Evolutionary conservation across 345 rosid species (phyloP).

Genomic region (Diplotaxis tenuifolia): DNA sequence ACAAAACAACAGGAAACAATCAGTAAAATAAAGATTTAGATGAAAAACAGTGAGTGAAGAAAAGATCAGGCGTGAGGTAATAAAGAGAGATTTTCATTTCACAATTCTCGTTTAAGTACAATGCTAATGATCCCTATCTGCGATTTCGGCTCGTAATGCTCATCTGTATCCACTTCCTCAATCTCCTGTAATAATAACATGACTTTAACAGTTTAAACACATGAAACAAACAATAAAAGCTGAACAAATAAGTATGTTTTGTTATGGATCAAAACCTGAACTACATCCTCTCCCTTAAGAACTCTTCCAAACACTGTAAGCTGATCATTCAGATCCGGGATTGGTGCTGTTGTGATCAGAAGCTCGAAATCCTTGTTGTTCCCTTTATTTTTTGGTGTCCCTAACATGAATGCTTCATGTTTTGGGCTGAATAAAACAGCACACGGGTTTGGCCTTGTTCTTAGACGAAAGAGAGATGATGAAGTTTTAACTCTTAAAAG

Average conservation of each 20-base stretch:
- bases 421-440: slow-evolving; percentile 50
- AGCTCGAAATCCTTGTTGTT: slow-evolving; percentile 59
- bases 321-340: slow-evolving; percentile 71
- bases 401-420: slow-evolving; percentile 83
- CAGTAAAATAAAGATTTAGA: slow-evolving; percentile 15
- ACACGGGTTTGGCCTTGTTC: neutral
- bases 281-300: slow-evolving; percentile 75
- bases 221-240: neutral
- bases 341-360: slow-evolving; percentile 78
- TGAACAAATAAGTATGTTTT: neutral
- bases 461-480: neutral
- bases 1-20: slow-evolving; percentile 19
- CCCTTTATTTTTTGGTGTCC: slow-evolving; percentile 58
- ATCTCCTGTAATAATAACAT: slow-evolving; percentile 60
- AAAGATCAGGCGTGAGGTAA: slow-evolving; percentile 23
- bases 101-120: slow-evolving; percentile 55
- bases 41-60: slow-evolving; percentile 12
- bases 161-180: slow-evolving; percentile 95
- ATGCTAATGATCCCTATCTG: slow-evolving; percentile 51
- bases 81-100: slow-evolving; percentile 22
- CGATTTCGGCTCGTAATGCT: slow-evolving; percentile 75
- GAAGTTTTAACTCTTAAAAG: neutral
- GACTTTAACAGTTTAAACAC: neutral
- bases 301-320: slow-evolving; percentile 77
- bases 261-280: slow-evolving; percentile 51